Evolutionary conservation across 2,329 filamentous ascomycete genomes (phyloP), one percentile per base, ranked within the genome.

Genomic region (Penicillium vulpinum): DNA sequence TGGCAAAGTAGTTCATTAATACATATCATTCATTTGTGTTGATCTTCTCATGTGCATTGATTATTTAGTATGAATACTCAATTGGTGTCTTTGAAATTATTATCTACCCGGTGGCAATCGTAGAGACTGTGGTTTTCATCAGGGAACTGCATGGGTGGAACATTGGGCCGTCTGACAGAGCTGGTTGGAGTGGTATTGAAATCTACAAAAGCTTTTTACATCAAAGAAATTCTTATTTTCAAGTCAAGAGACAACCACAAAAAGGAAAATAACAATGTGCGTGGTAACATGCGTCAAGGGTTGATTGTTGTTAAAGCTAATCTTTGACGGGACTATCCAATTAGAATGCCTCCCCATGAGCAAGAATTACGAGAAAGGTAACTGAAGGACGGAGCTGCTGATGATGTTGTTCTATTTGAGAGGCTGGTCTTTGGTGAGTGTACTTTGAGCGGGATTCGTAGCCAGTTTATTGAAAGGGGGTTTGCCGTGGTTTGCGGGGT

Each of bases 171-270:
- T n/a, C n/a, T n/a, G n/a, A n/a, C n/a, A n/a, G n/a, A n/a, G n/a
- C n/a, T n/a, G n/a, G n/a, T n/a, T n/a, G n/a, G n/a, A n/a, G n/a
- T n/a, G n/a, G n/a, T n/a, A n/a, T n/a, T n/a, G n/a, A n/a, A n/a
- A n/a, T n/a, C n/a, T n/a, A n/a, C n/a, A n/a, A n/a, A n/a, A n/a
- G n/a, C n/a, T n/a, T n/a, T n/a, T n/a, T n/a, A n/a, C n/a, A 15
- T 15, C 4, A 16, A 16, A 10, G 2, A 11, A 13, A 6, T 13
- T 13, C 16, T 4, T 28, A 28, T 11, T 7, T 8, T 2, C 18
- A 28, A 11, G 16, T 8, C 5, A 6, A 6, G 15, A 10, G 22
- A n/a, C 7, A 0, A 8, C 3, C 0, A 28, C 9, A 3, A n/a
- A 24, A 28, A 43, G 11, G 9, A 43, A 10, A 2, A 43, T 18